Conservation (phyloP, 1,284 basidiomycete genomes). For the Sanguinoderma infundibulare region DNA sequence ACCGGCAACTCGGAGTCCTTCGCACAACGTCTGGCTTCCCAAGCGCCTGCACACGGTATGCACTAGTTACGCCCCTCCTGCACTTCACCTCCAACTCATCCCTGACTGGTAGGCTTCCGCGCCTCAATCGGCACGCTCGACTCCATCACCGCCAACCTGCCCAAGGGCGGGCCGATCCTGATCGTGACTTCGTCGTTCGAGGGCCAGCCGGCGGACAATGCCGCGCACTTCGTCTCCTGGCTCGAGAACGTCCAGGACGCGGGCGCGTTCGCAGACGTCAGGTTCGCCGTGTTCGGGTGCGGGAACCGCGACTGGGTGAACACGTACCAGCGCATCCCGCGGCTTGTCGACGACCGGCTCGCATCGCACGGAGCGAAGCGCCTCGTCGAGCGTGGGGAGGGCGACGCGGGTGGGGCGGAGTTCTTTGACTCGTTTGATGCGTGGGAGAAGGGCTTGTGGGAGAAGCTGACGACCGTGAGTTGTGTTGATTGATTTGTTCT, state of each 20-base stretch:
- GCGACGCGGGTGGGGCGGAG: constrained; percentile 47
- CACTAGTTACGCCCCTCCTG: neutral
- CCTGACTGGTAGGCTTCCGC: constrained; percentile 40
- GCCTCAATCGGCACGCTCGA: constrained; percentile 48
- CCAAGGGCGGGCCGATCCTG: constrained; percentile 50
- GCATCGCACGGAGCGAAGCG: constrained; percentile 46
- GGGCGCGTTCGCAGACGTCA: constrained; percentile 38
- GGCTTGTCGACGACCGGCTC: constrained; percentile 44
- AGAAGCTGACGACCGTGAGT: constrained; percentile 39
- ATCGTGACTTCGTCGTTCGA: constrained; percentile 58
- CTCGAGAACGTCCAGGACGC: constrained; percentile 36
- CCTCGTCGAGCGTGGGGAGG: constrained; percentile 45
- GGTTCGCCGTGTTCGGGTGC: constrained; percentile 56
- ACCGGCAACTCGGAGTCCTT: constrained; percentile 55
- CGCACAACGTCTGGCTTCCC: constrained; percentile 48
- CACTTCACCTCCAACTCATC: neutral
- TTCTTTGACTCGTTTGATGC: constrained; percentile 54
- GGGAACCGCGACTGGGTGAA: constrained; percentile 57
- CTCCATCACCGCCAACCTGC: constrained; percentile 42
- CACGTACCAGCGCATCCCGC: constrained; percentile 56
- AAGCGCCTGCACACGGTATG: constrained; percentile 41
- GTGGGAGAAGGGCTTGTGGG: constrained; percentile 49
- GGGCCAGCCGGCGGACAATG: constrained; percentile 55
- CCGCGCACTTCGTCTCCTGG: constrained; percentile 48
- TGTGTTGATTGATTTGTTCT: no score